A percentile compares a stretch with the other conserved stretches of the same genome.
These are phyloP conservation scores for Myriangium duriaei DNA, from an alignment of 2,329 filamentous ascomycete genomes.

Conservation along the genomic window DNA sequence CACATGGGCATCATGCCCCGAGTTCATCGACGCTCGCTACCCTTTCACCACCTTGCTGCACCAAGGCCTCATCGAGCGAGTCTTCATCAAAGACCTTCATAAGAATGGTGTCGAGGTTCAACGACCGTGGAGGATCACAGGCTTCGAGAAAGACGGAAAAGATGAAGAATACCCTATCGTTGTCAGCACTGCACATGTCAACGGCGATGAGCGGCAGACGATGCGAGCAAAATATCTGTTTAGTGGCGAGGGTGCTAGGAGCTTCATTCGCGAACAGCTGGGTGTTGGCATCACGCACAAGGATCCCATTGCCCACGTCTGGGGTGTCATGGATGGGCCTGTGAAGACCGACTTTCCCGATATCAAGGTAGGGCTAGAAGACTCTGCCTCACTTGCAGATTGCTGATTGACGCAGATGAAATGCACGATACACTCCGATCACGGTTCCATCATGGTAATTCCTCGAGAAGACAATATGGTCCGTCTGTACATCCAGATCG, in stretches of 20 bases:
- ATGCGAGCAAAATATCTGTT: constrained; percentile 51
- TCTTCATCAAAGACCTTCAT: constrained; percentile 49
- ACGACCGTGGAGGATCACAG: constrained; percentile 49
- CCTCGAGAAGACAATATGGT: constrained; percentile 43
- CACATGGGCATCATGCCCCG: constrained; percentile 77
- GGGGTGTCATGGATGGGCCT: constrained; percentile 56
- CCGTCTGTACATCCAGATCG: constrained; percentile 46
- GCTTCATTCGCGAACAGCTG: constrained; percentile 49
- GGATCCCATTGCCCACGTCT: constrained; percentile 51
- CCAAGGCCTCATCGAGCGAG: constrained; percentile 49
- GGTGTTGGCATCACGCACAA: constrained; percentile 54
- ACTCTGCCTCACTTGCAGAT: not conserved
- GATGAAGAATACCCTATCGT: constrained; percentile 66
- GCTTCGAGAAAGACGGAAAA: constrained; percentile 47
- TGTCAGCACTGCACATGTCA: constrained; percentile 63
- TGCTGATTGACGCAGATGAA: constrained; percentile 38
- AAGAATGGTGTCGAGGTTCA: constrained; percentile 45
- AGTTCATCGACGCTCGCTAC: constrained; percentile 58
- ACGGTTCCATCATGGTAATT: constrained; percentile 53
- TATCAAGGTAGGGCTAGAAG: constrained; percentile 37
- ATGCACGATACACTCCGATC: constrained; percentile 54
- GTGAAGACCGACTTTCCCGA: constrained; percentile 51
- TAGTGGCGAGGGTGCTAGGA: constrained; percentile 49
- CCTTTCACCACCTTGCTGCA: constrained; percentile 52
- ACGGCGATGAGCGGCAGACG: constrained; percentile 57